Percentiles rank a stretch among this genome's conserved stretches.
Conservation (phyloP, 352 stramenopile genomes). For the Pythium rishiriense region DNA sequence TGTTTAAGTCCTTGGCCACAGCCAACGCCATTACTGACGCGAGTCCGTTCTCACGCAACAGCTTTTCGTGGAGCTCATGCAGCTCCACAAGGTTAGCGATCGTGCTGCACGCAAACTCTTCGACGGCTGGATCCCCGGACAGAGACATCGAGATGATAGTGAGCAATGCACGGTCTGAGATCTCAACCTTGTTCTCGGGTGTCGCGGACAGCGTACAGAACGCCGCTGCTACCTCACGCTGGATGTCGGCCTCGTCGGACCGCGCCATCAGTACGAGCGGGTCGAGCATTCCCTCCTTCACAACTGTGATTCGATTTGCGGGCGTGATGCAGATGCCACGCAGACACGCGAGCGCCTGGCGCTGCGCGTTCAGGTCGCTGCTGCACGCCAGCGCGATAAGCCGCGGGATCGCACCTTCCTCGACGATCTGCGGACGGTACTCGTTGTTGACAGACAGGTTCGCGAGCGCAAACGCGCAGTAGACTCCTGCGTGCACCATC, state of each 20-base stretch:
- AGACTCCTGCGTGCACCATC: constrained; percentile 81
- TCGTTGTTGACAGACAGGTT: constrained; percentile 95
- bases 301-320: constrained; percentile 84
- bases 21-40: constrained; percentile 92
- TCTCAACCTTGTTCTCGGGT: constrained; percentile 96
- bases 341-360: constrained; percentile 91
- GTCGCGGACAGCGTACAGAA: constrained; percentile 95
- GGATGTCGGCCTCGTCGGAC: constrained; percentile 90
- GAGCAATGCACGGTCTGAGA: constrained; percentile 91
- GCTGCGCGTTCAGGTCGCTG: constrained; percentile 92
- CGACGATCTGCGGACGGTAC: constrained; percentile 90
- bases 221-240: constrained; percentile 90
- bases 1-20: constrained; percentile 89
- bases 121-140: constrained; percentile 87
- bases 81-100: constrained; percentile 96
- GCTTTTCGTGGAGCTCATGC: constrained; percentile 92
- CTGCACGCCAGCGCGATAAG: constrained; percentile 95
- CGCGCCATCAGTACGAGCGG: constrained; percentile 95
- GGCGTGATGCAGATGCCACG: constrained; percentile 92
- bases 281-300: constrained; percentile 95
- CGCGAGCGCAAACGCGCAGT: constrained; percentile 93
- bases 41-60: constrained; percentile 94
- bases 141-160: constrained; percentile 95
- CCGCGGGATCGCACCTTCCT: constrained; percentile 91
- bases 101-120: constrained; percentile 93